A percentile compares a stretch with the other conserved stretches of the same genome.
Conservation (phyloP, 192 early-diverging fungal species). For the Coemansia umbellata region DNA sequence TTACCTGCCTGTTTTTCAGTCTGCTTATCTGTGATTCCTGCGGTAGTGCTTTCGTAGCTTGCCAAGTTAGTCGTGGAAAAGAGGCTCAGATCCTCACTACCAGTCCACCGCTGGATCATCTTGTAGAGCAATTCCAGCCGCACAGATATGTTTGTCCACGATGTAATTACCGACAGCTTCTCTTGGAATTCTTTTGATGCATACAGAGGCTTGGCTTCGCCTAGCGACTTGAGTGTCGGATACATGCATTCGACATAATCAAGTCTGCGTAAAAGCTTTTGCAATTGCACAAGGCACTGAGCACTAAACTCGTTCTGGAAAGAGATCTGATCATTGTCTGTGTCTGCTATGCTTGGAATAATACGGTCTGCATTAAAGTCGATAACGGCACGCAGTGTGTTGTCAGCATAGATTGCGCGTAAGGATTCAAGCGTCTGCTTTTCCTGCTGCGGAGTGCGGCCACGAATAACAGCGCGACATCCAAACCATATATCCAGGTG, state of each 20-base stretch:
- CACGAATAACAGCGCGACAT: slow-evolving; percentile 61
- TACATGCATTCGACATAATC: slow-evolving; percentile 77
- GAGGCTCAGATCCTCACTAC: slow-evolving; percentile 51
- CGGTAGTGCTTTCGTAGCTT: slow-evolving; percentile 20
- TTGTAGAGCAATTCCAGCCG: slow-evolving; percentile 66
- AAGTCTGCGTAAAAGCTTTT: slow-evolving; percentile 68
- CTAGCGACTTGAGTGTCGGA: slow-evolving; percentile 61
- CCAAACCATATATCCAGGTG: slow-evolving; percentile 70
- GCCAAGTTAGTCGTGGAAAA: slow-evolving; percentile 15
- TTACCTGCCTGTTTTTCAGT: neutral
- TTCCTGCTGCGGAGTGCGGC: slow-evolving; percentile 61
- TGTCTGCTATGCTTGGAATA: neutral
- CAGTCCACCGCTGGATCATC: slow-evolving; percentile 82
- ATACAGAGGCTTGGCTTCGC: slow-evolving; percentile 64
- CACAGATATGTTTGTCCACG: slow-evolving; percentile 71
- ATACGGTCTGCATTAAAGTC: slow-evolving; percentile 56
- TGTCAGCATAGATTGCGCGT: slow-evolving; percentile 41
- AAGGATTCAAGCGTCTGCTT: slow-evolving; percentile 62
- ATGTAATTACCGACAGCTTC: slow-evolving; percentile 67
- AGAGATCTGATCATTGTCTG: neutral
- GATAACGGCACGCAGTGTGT: slow-evolving; percentile 55
- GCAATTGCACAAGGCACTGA: slow-evolving; percentile 56
- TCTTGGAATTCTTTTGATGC: slow-evolving; percentile 62
- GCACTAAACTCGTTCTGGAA: slow-evolving; percentile 24
- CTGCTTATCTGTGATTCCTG: slow-evolving; percentile 15